Base-by-base conservation (phyloP, 2,329 filamentous ascomycete species). In the Phaeosphaeriaceae sp. region DNA sequence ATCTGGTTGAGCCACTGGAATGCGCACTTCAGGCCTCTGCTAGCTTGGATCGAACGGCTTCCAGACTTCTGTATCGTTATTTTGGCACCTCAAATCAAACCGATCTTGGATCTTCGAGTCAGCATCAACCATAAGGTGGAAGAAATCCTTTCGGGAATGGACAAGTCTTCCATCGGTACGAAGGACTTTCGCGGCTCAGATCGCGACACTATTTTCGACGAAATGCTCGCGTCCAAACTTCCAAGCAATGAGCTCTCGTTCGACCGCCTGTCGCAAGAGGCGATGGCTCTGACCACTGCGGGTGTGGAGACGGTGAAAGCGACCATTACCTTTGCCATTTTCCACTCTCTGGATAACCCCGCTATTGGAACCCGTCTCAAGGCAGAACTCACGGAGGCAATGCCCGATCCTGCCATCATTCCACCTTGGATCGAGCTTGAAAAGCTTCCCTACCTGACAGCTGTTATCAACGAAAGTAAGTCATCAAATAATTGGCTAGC, bases 371-470 rank as follows among this genome's bases (percentile, higher is more conserved):
- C 8, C 0, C 34, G 18, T 3, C 47, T 70, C 1, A 46, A 46
- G 16, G 9, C 35, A n/a, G 67, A 69, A 34, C 51, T 70, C 8
- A 18, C 9, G 11, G 11, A 40, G 2, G 50, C 46, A 1, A 57
- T 61, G 2, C 62, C 61, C 1, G 38, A 54, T 23, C 30, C 52
- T 2, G 18, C 13, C 3, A 6, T 12, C 2, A 26, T 38, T 9
- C 39, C 35, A 1, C 30, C 46, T 12, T 47, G 41, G 15, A 20
- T 12, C 1, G 26, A 56, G 2, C 62, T 69, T 2, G 54, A 64
- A 21, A 32, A 49, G 12, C 55, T 69, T 0, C 63, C 66, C 6
- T 69, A 68, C 46, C 52, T 69, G 17, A 33, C 46, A 8, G 67
- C 62, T 13, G 49, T 60, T 4, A 47, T 71, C 11, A 28, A 48